These are phyloP conservation scores for Umbelopsis sp. DNA, from an alignment of 371 early-diverging fungal genomes.

Conservation along the genomic window DNA sequence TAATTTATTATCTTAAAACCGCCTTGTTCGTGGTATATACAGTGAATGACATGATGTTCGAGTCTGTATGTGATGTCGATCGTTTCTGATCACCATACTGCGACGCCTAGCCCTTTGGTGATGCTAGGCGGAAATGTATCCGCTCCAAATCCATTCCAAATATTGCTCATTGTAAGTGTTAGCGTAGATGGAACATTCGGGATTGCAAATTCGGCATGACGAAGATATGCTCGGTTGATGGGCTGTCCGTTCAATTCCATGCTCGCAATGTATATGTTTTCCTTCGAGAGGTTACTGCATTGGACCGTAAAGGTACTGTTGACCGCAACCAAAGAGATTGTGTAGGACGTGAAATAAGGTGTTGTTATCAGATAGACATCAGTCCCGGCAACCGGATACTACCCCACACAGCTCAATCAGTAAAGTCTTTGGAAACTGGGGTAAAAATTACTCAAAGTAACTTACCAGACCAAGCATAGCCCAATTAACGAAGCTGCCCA, in stretches of 20 bases:
- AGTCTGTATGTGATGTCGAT: too few species aligned
- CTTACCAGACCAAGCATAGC: constrained; percentile 17
- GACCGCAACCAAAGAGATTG: not conserved
- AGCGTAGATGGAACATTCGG: not conserved
- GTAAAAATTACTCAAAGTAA: not conserved
- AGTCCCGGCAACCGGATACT: constrained; percentile 21
- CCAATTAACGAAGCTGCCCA: constrained; percentile 17
- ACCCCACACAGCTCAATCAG: not conserved
- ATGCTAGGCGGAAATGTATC: not conserved
- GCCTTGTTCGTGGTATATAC: not conserved
- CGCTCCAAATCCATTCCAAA: constrained; percentile 1
- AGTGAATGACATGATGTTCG: too few species aligned
- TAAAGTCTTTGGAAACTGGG: not conserved
- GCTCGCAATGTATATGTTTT: constrained; percentile 1
- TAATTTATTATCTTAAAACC: not conserved
- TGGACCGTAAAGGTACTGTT: not conserved
- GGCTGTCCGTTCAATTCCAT: not conserved
- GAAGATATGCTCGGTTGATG: constrained; percentile 5
- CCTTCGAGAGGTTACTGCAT: not conserved
- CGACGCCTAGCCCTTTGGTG: not conserved
- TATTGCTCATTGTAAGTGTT: not conserved
- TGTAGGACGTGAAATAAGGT: not conserved
- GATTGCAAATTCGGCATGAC: constrained; percentile 4
- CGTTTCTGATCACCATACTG: not conserved
- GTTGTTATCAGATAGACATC: constrained; percentile 16